Base-by-base conservation (phyloP, 2,329 filamentous ascomycete genomes). In the Lizonia empirigonia region DNA sequence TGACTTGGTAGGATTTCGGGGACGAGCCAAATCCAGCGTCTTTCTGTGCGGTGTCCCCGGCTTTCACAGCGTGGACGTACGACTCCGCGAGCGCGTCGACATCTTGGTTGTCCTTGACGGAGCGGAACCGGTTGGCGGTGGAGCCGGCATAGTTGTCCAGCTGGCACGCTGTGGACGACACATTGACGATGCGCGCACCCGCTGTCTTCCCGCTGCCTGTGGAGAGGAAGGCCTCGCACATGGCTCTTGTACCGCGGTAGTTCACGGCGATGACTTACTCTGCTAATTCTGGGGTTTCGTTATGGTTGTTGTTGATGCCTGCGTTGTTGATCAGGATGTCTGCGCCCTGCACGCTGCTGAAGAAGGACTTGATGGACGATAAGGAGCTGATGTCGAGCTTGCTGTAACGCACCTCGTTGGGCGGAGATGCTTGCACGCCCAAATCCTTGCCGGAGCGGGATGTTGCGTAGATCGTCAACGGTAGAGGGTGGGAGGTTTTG, bases 251-350 rank as follows among this genome's bases (percentile, higher is more conserved):
- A 16, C 60, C 59, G 2, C 40, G 30, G 33, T 63, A 63, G 39
- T 65, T 63, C 5, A 45, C 46, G 10, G 46, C 35, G 12, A 65
- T 47, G 12, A 50, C 53, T 29, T 62, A 38, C 0, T 38, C 38
- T 1, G 58, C 58, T 6, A 35, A 32, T 0, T 53, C 44, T 5
- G 53, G 44, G 0, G 52, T 60, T 23, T 62, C 56, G 18, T 44
- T 12, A 19, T 55, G 34, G 38, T 62, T 56, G 34, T 59, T 58
- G 26, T 50, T 58, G n/a, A 65, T 32, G 7, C 58, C 62, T 2
- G 62, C 62, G 19, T 63, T 65, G 39, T 65, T 65, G 48, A 65
- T 63, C 5, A 65, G 50, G 19, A 62, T 32, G 35, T 62, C 54
- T 22, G 62, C 42, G n/a, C 50, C 12, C 6, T 49, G 27, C 1